phyloP scores from a whole-genome alignment of 2,329 filamentous ascomycete species.

The Lomentospora prolificans region DNA sequence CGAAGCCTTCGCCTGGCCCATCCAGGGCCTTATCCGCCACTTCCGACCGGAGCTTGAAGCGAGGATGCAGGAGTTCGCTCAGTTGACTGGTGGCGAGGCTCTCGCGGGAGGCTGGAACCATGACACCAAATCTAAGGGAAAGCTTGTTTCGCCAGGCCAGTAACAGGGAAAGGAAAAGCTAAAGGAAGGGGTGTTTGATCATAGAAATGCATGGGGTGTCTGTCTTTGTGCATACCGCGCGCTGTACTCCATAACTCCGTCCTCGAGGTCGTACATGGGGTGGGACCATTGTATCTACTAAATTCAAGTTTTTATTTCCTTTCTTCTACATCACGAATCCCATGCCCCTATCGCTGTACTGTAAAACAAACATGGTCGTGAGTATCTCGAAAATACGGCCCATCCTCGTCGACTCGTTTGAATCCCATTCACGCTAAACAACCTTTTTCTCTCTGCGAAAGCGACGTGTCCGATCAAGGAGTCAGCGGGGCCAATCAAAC shows the following conservation, averaged over 20 bases:
- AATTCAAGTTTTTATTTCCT: neutral
- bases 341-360: neutral
- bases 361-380: neutral
- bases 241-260: conserved; percentile 1
- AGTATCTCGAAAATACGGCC: neutral
- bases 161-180: conserved; percentile 33
- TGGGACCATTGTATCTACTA: neutral
- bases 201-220: neutral
- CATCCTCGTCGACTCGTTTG: neutral
- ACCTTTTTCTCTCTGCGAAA: too few relatives aligned
- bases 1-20: conserved; percentile 96
- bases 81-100: conserved; percentile 61
- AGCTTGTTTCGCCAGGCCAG: conserved; percentile 82
- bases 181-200: neutral
- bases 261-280: neutral
- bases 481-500: neutral
- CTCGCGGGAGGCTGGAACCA: conserved; percentile 84
- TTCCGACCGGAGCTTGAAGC: conserved; percentile 94
- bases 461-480: neutral
- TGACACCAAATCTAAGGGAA: conserved; percentile 64
- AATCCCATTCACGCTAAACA: too few relatives aligned
- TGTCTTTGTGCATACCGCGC: conserved; percentile 1
- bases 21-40: conserved; percentile 95
- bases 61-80: conserved; percentile 71
- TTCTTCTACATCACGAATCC: neutral